These are phyloP conservation scores for Rhodotorula toruloides DNA, from an alignment of 768 basidiomycete species.

Conservation along the genomic window DNA sequence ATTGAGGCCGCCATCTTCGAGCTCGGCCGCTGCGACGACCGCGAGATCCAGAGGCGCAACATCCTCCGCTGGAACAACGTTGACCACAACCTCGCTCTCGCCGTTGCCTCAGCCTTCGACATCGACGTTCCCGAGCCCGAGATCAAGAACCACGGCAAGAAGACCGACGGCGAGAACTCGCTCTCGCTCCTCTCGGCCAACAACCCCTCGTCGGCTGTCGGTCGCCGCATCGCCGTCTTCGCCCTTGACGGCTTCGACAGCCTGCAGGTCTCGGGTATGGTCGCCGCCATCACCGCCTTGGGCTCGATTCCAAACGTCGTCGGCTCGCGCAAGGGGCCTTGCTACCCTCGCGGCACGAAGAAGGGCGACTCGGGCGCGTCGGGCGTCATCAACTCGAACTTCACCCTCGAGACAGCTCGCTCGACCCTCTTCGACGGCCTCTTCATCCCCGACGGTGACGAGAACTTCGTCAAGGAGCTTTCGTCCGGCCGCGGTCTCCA, in stretches of 20 bases:
- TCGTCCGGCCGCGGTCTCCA: slow-evolving; percentile 69
- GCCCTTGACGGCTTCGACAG: slow-evolving; percentile 69
- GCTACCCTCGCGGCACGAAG: slow-evolving; percentile 43
- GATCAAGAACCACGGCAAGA: slow-evolving; percentile 58
- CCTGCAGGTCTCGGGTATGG: slow-evolving; percentile 58
- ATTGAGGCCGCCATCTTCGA: slow-evolving; percentile 70
- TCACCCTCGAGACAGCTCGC: slow-evolving; percentile 68
- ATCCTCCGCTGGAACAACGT: slow-evolving; percentile 66
- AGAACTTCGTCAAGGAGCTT: slow-evolving; percentile 57
- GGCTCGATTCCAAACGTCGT: slow-evolving; percentile 63
- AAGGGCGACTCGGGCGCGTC: slow-evolving; percentile 40
- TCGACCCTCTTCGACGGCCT: slow-evolving; percentile 80
- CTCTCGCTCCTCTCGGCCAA: slow-evolving; percentile 35
- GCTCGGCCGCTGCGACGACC: slow-evolving; percentile 70
- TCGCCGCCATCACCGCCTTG: slow-evolving; percentile 54
- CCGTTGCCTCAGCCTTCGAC: slow-evolving; percentile 63
- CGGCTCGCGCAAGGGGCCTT: slow-evolving; percentile 60
- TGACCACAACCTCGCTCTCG: slow-evolving; percentile 65
- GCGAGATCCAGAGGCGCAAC: slow-evolving; percentile 63
- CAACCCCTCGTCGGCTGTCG: slow-evolving; percentile 43
- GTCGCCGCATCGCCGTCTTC: slow-evolving; percentile 68
- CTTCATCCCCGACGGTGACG: slow-evolving; percentile 65
- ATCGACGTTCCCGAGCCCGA: slow-evolving; percentile 57
- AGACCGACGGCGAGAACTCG: slow-evolving; percentile 48
- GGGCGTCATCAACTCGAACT: slow-evolving; percentile 54